Base-by-base conservation (phyloP, 1,139 yeast species). In the Geotrichum bryndzae region DNA sequence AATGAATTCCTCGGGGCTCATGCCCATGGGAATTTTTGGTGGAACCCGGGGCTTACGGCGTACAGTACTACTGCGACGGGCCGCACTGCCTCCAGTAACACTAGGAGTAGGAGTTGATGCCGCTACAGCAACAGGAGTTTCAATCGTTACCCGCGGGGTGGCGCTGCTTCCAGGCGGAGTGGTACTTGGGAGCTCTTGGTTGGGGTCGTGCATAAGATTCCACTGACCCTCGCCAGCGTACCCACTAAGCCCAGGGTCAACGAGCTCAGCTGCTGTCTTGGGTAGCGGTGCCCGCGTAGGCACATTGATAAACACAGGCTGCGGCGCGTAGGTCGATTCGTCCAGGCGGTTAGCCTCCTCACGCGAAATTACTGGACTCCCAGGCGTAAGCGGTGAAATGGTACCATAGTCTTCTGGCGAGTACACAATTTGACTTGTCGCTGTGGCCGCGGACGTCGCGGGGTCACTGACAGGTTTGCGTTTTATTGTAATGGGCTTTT, bases 401-500 rank as follows among this genome's bases (percentile, higher is more conserved):
- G 58, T 48, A 15, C 51, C 55, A 25, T 57, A 57, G 27, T 29
- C 27, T 31, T 57, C 55, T 11, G 59, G 59, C 15, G 59, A 57
- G 29, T 51, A 57, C n/a, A 51, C 18, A 11, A 46, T 41, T n/a
- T 41, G 15, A 4, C 29, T 7, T 15, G 51, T 5, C 33, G 33
- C 33, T 29, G 33, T 29, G 33, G 33, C 33, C 33, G 33, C 33
- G 8, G 33, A n/a, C 3, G 41, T 11, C 41, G 15, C 38, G 7
- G 35, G 38, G 27, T 48, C 29, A 29, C 15, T 15, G 33, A 33
- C 46, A 33, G 55, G 45, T 10, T 31, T 53, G 25, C 27, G 22
- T 50, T 23, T 50, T 15, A 50, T 27, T 6, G 11, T 18, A 22
- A 48, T 18, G n/a, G 52, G 52, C 25, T 50, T 50, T 23, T 50